A percentile compares a stretch with the other conserved stretches of the same genome.
phyloP scores from a whole-genome alignment of 495 filamentous ascomycete species.

The Aspergillus hancockii region DNA sequence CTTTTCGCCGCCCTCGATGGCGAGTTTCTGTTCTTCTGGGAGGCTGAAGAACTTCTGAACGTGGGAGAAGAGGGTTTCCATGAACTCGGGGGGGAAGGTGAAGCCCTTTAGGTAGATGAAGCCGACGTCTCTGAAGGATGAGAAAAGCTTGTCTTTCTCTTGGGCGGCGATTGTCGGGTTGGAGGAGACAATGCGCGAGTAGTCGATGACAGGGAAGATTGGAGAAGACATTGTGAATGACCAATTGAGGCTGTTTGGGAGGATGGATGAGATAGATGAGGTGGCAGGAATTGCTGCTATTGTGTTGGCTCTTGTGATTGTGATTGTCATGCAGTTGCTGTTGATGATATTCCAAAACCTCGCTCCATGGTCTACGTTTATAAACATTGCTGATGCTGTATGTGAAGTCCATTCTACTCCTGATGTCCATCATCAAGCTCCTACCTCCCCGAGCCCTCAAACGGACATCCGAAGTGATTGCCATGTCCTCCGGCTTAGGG shows the following conservation, averaged over 20 bases:
- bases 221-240: background rate
- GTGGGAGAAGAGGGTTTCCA: constrained; percentile 9
- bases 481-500: background rate
- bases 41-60: constrained; percentile 10
- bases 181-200: background rate
- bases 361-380: background rate
- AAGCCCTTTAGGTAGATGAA: constrained; percentile 14
- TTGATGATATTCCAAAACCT: background rate
- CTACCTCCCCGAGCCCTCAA: background rate
- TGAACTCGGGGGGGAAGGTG: constrained; percentile 5
- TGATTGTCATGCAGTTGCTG: background rate
- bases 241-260: background rate
- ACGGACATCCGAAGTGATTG: background rate
- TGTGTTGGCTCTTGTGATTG: background rate
- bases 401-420: background rate
- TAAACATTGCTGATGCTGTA: background rate
- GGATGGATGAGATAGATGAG: background rate
- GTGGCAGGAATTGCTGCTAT: background rate
- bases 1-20: constrained; percentile 7
- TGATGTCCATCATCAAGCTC: background rate
- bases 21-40: constrained; percentile 8
- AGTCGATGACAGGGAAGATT: background rate
- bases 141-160: constrained; percentile 8
- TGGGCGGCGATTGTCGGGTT: background rate
- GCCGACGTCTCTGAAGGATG: constrained; percentile 12